Base-by-base conservation (phyloP, 495 filamentous ascomycete genomes). In the Xylaria nigripes region DNA sequence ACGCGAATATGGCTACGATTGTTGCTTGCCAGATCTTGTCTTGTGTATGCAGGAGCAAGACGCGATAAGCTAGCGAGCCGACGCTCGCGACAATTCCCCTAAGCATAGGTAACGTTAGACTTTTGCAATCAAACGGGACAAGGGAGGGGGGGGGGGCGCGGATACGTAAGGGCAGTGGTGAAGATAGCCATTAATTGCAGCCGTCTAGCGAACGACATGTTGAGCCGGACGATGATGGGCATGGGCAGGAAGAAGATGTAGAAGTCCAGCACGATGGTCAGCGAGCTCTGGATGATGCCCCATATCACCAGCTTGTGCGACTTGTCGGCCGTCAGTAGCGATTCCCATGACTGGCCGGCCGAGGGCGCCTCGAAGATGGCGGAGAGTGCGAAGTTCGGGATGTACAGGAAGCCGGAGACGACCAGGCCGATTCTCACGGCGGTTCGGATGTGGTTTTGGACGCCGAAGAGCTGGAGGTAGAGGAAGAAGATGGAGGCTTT, bases 231-330 rank as follows among this genome's bases (percentile, higher is more conserved):
- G 43, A 71, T 59, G 10, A 66, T 53, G 18, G 69, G 67, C 19
- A 71, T 47, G 1, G 66, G 67, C 10, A 71, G 60, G 23, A 66
- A 15, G 48, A 70, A 70, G 12, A 70, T 53, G 19, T 67, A 53
- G 7, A 71, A 38, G 50, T 70, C 64, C 10, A 63, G 60, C 1
- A 42, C 59, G 41, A 70, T 65, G 44, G 63, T 57, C 13, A 68
- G 42, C 10, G 53, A 57, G 13, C 63, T 23, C 15, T 44, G 42
- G 42, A 44, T 10, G 19, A 44, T 24, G 6, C 2, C 42, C 42
- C 42, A 44, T 1, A 44, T 44, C 21, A 44, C 5, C 19, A 22
- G 3, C 18, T 22, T 44, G 9, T 12, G 5, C 4, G 42, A 13
- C 12, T n/a, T 9, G 6, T 22, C 19, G 7, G 5, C 15, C 6